Conservation (phyloP, 176 grass and related monocot genomes). For the Thalia dealbata region DNA sequence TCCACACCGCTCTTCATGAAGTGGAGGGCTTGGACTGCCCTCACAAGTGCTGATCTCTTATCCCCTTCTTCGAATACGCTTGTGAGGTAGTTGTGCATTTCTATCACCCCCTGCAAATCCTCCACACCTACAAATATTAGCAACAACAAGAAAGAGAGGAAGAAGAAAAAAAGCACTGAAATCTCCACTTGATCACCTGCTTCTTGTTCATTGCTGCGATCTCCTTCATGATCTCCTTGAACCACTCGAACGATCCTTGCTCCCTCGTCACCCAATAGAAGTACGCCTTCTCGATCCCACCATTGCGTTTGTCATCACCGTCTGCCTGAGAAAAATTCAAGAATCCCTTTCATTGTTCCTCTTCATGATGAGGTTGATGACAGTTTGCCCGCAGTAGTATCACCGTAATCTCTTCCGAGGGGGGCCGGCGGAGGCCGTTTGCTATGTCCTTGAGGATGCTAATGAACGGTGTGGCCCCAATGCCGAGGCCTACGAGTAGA, state of each 20-base stretch:
- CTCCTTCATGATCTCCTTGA: conserved; percentile 68
- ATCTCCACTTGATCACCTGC: conserved; percentile 14
- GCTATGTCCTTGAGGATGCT: conserved; percentile 74
- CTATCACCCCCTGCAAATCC: conserved; percentile 49
- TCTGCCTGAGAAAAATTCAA: conserved; percentile 10
- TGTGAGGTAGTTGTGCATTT: conserved; percentile 72
- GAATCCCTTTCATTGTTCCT: too few relatives aligned
- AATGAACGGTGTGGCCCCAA: conserved; percentile 52
- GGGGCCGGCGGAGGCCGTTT: conserved; percentile 25
- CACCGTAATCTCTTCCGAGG: background rate
- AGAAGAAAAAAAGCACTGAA: background rate
- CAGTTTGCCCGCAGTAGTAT: too few relatives aligned
- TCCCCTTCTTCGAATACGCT: conserved; percentile 57
- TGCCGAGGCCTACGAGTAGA: conserved; percentile 43
- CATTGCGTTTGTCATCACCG: too few relatives aligned
- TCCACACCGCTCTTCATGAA: conserved; percentile 53
- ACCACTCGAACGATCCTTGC: conserved; percentile 73
- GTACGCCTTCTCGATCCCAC: conserved; percentile 41
- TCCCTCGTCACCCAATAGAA: conserved; percentile 76
- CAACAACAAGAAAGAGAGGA: background rate
- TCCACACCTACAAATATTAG: background rate
- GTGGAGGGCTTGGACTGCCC: conserved; percentile 60
- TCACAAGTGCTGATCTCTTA: conserved; percentile 53
- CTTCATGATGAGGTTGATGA: too few relatives aligned
- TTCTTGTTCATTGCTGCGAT: conserved; percentile 41